phyloP scores from a whole-genome alignment of 805 yeast species.

The Myxozyma lipomycoides region DNA sequence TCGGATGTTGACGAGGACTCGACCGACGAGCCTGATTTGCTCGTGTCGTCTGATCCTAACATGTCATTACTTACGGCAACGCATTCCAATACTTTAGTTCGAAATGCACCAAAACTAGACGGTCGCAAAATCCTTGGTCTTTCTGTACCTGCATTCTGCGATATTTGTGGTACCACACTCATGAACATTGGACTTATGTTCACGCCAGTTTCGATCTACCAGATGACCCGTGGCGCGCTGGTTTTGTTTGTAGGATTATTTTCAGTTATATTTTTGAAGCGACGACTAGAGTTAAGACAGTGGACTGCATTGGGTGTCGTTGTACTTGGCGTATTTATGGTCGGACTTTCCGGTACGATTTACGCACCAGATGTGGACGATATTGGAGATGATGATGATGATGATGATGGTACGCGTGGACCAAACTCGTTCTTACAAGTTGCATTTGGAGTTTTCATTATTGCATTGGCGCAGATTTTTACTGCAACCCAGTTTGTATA shows the following conservation, averaged over 20 bases:
- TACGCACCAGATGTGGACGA: constrained; percentile 20
- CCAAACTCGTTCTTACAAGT: constrained; percentile 21
- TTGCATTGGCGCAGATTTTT: constrained; percentile 60
- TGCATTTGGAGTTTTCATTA: constrained; percentile 54
- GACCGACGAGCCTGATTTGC: constrained; percentile 9
- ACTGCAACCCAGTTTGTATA: constrained; percentile 74
- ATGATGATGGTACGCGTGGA: constrained; percentile 11
- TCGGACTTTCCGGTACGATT: constrained; percentile 64
- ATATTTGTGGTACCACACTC: constrained; percentile 67
- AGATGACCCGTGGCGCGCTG: constrained; percentile 79
- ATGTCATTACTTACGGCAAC: constrained; percentile 5
- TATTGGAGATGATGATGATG: not conserved
- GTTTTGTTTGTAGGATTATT: constrained; percentile 72
- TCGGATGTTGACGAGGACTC: constrained; percentile 3
- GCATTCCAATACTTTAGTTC: not conserved
- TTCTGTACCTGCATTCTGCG: constrained; percentile 66
- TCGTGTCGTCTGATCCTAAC: constrained; percentile 1
- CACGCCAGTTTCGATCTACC: constrained; percentile 76
- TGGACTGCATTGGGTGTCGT: constrained; percentile 68
- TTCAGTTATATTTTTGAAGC: constrained; percentile 58
- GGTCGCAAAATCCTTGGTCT: constrained; percentile 39
- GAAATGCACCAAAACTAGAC: constrained; percentile 13
- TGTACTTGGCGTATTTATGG: constrained; percentile 63
- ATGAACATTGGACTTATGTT: constrained; percentile 70
- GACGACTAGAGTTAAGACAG: constrained; percentile 54